Evolutionary conservation across 2,329 filamentous ascomycete genomes (phyloP), one percentile per base, ranked within the genome.

Genomic region (Penicillium sp.): DNA sequence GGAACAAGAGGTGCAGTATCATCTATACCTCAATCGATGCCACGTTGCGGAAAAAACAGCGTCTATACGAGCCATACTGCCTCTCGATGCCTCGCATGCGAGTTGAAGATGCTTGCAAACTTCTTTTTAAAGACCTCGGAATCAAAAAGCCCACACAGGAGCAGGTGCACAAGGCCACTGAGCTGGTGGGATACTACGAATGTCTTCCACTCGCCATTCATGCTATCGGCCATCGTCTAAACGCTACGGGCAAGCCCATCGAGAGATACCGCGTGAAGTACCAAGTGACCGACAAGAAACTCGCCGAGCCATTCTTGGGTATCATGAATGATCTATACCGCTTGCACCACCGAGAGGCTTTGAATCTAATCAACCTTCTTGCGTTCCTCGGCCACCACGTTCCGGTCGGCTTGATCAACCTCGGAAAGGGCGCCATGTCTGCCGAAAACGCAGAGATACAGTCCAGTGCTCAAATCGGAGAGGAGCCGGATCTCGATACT

Each of bases 21-120:
- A 85, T 89, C 24, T 87, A 86, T 61, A 88, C 86, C 0, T 87
- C 85, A 0, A 81, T 86, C 0, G 84, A 87, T 58, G 77, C 77
- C 36, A 82, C 81, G n/a, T 58, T 79, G 42, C 68, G 72, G 44
- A 73, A 83, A 78, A 66, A 81, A 76, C 66, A 81, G 77, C 67
- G 80, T 73, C 53, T 87, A 75, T 71, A 83, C 79, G 76, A 86
- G 78, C 70, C 85, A 72, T 56, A 79, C 76, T 68, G 74, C 76
- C 78, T 88, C 45, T 77, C 77, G 42, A 74, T 89, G 5, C 79
- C 78, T 18, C 70, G 79, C 1, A 71, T 88, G 7, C 76, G 77
- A 1, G 75, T 79, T 1, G 70, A 79, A 44, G 82, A 88, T 54
- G 85, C 84, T 0, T 80, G 81, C 53, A 76, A 79, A 23, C 71